phyloP scores from a whole-genome alignment of 176 grass and related monocot genomes.

The Carex pumila region DNA sequence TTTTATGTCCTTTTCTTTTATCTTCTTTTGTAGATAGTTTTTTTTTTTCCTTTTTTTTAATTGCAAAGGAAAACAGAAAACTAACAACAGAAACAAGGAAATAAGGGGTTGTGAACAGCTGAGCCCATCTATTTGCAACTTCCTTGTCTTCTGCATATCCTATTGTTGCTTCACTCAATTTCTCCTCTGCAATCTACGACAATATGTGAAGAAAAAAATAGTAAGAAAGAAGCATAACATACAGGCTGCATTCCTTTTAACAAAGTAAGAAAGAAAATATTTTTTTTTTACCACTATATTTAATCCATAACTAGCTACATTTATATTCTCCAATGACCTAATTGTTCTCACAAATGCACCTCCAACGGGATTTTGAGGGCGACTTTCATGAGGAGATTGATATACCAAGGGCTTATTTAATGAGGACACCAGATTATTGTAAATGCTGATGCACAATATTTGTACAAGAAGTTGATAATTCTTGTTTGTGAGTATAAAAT shows the following conservation, averaged over 20 bases:
- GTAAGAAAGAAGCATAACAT: background rate
- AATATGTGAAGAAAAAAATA: slow-evolving; percentile 1
- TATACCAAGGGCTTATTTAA: background rate
- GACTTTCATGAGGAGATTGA: background rate
- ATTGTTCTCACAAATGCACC: background rate
- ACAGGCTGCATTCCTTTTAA: background rate
- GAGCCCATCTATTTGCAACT: slow-evolving; percentile 56
- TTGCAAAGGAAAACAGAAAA: slow-evolving; percentile 9
- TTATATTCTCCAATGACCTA: background rate
- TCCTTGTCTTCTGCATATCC: slow-evolving; percentile 85
- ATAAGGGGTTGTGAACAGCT: slow-evolving; percentile 69
- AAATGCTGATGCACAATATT: background rate
- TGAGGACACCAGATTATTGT: background rate
- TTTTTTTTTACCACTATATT: background rate
- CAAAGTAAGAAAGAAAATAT: background rate
- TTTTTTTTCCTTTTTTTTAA: background rate
- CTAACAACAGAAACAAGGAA: slow-evolving; percentile 76
- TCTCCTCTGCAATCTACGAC: slow-evolving; percentile 78
- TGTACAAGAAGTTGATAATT: background rate
- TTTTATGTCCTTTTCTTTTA: background rate
- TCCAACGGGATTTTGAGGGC: background rate
- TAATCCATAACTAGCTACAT: background rate
- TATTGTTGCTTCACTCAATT: slow-evolving; percentile 95
- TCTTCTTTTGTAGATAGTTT: background rate
- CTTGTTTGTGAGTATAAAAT: background rate